Evolutionary conservation across 345 rosid species (phyloP).

Genomic region (Aegle marmelos): DNA sequence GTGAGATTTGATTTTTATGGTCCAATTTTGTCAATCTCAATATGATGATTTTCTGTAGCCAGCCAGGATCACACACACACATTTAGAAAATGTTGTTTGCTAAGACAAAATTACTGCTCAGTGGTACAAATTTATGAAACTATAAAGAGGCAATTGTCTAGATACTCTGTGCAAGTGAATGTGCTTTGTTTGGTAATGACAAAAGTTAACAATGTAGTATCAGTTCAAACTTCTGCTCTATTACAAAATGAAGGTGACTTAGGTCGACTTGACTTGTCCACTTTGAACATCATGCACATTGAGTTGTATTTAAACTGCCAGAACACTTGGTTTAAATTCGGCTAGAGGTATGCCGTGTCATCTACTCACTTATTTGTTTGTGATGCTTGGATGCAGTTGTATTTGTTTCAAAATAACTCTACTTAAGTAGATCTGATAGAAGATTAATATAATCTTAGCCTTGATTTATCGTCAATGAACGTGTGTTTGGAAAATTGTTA

Average conservation of each 20-base stretch:
- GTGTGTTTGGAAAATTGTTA: neutral
- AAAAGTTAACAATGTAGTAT: neutral
- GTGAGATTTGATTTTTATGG: conserved; percentile 5
- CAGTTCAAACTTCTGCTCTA: neutral
- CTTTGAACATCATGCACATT: neutral
- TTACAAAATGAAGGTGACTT: neutral
- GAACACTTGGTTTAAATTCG: neutral
- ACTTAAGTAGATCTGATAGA: neutral
- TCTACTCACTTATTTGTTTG: neutral
- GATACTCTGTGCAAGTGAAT: neutral
- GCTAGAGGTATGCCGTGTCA: neutral
- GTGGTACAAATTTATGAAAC: neutral
- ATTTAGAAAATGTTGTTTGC: neutral
- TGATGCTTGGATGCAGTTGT: neutral
- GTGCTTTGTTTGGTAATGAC: neutral
- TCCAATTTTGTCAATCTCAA: neutral
- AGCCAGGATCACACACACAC: neutral
- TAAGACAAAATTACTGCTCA: neutral
- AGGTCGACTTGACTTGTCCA: neutral
- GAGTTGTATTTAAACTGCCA: neutral
- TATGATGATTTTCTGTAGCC: neutral
- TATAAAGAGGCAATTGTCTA: neutral
- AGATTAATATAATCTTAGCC: neutral
- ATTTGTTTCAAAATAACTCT: neutral
- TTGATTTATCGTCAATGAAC: neutral